Evolutionary conservation across 176 grass and related monocot species (phyloP), one percentile per base, ranked within the genome.

Genomic region (Calamus simplicifolius): DNA sequence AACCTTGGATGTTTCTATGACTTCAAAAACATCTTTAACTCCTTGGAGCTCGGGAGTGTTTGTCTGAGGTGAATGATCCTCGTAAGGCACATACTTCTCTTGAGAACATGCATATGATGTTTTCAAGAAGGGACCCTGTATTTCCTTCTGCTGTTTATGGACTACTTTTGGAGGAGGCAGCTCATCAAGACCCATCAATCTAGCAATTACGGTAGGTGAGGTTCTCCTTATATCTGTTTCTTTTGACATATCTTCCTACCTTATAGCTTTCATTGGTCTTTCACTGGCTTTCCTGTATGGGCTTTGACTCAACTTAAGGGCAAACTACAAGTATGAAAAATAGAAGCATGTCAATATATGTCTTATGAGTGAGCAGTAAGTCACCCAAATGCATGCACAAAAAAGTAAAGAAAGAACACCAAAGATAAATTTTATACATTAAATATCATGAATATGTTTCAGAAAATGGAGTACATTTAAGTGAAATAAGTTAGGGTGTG

Each of bases 1-100:
- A 75, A 76, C 58, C 52, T 79, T 63, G 10, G 48, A 58, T 16
- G 17, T 31, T 72, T 62, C 6, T 27, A 72, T 25, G 49, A 79
- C 82, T 76, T 85, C 79, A 58, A 79, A 79, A 30, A 79, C 79
- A 79, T 85, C 82, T 67, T 90, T 85, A 49, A 89, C 78, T 69
- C 85, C 54, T 68, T 74, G 74, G 49, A 65, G 53, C 17, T 70
- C 68, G 18, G 23, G 13, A 4, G n/a, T 70, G 16, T 21, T 70
- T 38, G 50, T 50, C 31, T 14, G 15, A 58, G 4, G 4, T 19
- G 57, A 70, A 59, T 7, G 4, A 19, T 59, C 55, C 18, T 51
- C 17, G 14, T 5, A 59, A n/a, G 25, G n/a, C 19, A 15, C 19
- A 18, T 58, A 59, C 16, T 59, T 58, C 38, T 62, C 58, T 53